Evolutionary conservation across 2,329 filamentous ascomycete species (phyloP).

Genomic region (Phialophora macrospora): DNA sequence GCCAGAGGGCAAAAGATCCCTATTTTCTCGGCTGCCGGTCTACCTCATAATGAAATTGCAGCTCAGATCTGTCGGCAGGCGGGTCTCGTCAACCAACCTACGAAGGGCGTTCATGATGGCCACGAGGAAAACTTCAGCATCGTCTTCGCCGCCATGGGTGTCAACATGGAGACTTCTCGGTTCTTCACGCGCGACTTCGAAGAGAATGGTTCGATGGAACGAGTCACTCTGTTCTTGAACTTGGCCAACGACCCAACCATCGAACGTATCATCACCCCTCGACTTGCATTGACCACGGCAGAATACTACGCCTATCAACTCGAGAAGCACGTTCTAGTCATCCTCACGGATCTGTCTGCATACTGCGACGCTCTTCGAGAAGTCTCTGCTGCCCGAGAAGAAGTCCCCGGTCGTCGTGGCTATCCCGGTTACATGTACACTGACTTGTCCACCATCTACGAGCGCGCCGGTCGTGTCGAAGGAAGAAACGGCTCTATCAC

Average conservation of each 20-base stretch:
- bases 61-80: conserved; percentile 98
- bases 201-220: conserved; percentile 98
- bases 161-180: conserved; percentile 97
- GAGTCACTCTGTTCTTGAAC: conserved; percentile 96
- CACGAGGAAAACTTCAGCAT: conserved; percentile 99
- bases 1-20: conserved; percentile 99
- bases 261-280: conserved; percentile 99
- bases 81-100: conserved; percentile 86
- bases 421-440: conserved; percentile 99
- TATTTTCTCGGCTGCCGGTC: conserved; percentile 97
- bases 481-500: conserved; percentile 98
- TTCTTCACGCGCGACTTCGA: conserved; percentile 99
- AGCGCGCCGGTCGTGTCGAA: conserved; percentile 95
- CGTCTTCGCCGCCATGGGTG: conserved; percentile 99
- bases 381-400: conserved; percentile 95
- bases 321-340: conserved; percentile 99
- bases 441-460: conserved; percentile 99
- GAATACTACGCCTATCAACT: conserved; percentile 99
- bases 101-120: conserved; percentile 93
- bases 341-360: conserved; percentile 94
- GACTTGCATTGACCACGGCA: conserved; percentile 95
- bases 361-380: conserved; percentile 99
- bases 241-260: conserved; percentile 99
- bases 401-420: conserved; percentile 98
- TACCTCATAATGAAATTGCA: conserved; percentile 99